Percentiles rank a stretch among this genome's conserved stretches.
Conservation (phyloP, 768 basidiomycete genomes). For the Boletus rubropictus region DNA sequence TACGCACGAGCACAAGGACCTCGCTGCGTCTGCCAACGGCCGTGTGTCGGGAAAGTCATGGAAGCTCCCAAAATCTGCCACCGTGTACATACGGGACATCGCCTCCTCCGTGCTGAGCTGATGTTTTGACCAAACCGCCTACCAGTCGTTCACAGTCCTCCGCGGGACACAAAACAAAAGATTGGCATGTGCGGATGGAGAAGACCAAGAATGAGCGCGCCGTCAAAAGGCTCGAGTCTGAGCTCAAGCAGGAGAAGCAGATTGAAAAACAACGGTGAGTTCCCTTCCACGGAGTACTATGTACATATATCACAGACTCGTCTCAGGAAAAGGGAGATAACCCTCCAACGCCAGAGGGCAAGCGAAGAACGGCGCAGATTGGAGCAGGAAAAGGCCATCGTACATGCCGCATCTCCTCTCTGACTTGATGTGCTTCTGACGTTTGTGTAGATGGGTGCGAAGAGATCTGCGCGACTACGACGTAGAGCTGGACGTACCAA, state of each 20-base stretch:
- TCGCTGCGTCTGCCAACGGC: constrained; percentile 58
- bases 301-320: constrained; percentile 1
- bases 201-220: constrained; percentile 60
- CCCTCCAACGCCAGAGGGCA: constrained; percentile 62
- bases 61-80: constrained; percentile 48
- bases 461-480: constrained; percentile 67
- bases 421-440: neutral
- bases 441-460: constrained; percentile 64
- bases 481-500: constrained; percentile 72
- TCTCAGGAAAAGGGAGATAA: constrained; percentile 59
- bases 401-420: neutral
- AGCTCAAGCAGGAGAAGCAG: constrained; percentile 72
- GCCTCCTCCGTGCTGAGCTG: neutral
- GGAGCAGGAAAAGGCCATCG: constrained; percentile 34
- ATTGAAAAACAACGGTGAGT: constrained; percentile 57
- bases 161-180: constrained; percentile 57
- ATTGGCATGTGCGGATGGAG: constrained; percentile 69
- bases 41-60: constrained; percentile 67
- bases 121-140: constrained; percentile 1
- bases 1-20: constrained; percentile 20
- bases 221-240: constrained; percentile 65
- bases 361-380: constrained; percentile 66
- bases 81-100: constrained; percentile 40
- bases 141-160: constrained; percentile 65
- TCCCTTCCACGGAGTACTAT: neutral